Percentiles rank a stretch among this genome's conserved stretches.
Conservation (phyloP, 352 stramenopile species). For the Thalassiosira livingstoniorum region DNA sequence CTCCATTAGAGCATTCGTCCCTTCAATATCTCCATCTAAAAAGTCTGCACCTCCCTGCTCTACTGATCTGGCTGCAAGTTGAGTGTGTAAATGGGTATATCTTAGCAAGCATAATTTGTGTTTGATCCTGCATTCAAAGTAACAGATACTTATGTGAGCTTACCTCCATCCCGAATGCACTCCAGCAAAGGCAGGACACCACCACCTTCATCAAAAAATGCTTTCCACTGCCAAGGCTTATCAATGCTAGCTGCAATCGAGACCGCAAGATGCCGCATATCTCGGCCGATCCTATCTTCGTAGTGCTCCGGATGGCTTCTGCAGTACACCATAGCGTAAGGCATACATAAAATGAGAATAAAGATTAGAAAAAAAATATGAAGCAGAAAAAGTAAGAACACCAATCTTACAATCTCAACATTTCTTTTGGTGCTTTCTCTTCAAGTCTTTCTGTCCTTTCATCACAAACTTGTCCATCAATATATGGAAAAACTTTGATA, state of each 20-base stretch:
- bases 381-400: too few species aligned
- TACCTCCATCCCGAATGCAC: conserved; percentile 71
- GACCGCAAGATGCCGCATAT: conserved; percentile 75
- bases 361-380: too few species aligned
- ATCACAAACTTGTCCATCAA: not conserved
- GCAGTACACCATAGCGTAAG: not conserved
- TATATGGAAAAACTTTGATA: conserved; percentile 19
- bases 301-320: conserved; percentile 69
- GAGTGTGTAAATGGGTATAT: too few species aligned
- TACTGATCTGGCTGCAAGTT: conserved; percentile 35
- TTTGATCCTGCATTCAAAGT: too few species aligned
- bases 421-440: conserved; percentile 18
- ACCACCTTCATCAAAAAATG: conserved; percentile 74
- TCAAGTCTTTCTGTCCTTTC: not conserved
- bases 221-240: conserved; percentile 68
- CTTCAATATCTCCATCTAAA: conserved; percentile 50
- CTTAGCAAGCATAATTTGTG: too few species aligned
- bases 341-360: too few species aligned
- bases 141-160: too few species aligned
- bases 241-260: conserved; percentile 71
- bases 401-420: conserved; percentile 50
- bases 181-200: conserved; percentile 73
- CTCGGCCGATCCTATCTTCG: conserved; percentile 63
- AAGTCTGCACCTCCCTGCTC: conserved; percentile 49
- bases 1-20: conserved; percentile 44